These are phyloP conservation scores for Penicillium antarcticum DNA, from an alignment of 495 filamentous ascomycete species.

Conservation along the genomic window DNA sequence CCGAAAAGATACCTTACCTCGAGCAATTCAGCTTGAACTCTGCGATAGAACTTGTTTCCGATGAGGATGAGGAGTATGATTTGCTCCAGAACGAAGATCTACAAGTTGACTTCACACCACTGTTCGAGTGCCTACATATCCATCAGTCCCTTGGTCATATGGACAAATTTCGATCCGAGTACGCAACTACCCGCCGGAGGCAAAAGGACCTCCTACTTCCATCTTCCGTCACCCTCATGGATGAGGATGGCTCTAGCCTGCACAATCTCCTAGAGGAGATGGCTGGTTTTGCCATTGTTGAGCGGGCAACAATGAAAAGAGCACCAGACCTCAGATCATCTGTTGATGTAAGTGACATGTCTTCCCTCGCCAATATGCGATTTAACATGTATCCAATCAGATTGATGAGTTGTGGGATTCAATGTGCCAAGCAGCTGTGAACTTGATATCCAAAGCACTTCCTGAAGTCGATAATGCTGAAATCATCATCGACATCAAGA, in stretches of 20 bases:
- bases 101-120: conserved; percentile 87
- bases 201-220: conserved; percentile 91
- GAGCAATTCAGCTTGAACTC: conserved; percentile 89
- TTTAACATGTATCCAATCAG: conserved; percentile 35
- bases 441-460: conserved; percentile 72
- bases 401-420: conserved; percentile 98
- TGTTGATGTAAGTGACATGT: conserved; percentile 62
- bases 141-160: conserved; percentile 91
- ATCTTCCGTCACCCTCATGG: conserved; percentile 62
- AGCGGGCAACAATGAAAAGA: conserved; percentile 87
- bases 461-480: conserved; percentile 78
- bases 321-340: conserved; percentile 76
- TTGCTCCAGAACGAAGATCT: conserved; percentile 90
- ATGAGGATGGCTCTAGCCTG: conserved; percentile 72
- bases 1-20: conserved; percentile 66
- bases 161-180: conserved; percentile 85
- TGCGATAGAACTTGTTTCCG: conserved; percentile 89
- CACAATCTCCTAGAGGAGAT: conserved; percentile 89
- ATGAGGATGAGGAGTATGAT: conserved; percentile 94
- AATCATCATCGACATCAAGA: conserved; percentile 84
- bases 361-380: neutral
- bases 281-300: conserved; percentile 94
- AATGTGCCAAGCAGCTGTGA: conserved; percentile 86
- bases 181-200: conserved; percentile 80
- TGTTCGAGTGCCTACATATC: conserved; percentile 95